phyloP scores from a whole-genome alignment of 768 basidiomycete genomes.

The Heimioporus sp. region DNA sequence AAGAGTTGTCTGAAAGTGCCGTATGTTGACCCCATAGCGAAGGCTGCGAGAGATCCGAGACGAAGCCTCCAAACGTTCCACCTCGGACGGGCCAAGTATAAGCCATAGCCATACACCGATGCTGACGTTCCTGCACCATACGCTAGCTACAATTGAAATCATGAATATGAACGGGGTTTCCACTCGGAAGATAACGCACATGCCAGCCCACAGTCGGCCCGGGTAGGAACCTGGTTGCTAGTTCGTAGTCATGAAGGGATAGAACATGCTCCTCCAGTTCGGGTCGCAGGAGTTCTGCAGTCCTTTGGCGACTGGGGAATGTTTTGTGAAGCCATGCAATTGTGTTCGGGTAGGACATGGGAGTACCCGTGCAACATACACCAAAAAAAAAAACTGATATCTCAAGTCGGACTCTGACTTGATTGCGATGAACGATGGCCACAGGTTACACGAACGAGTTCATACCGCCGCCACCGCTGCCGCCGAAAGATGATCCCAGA shows the following conservation, averaged over 20 bases:
- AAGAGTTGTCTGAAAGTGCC: conserved; percentile 31
- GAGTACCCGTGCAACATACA: not conserved
- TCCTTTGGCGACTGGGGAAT: conserved; percentile 41
- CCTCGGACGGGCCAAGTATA: conserved; percentile 25
- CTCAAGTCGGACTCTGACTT: not conserved
- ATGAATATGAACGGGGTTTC: not conserved
- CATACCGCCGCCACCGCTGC: conserved; percentile 10
- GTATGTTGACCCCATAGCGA: conserved; percentile 29
- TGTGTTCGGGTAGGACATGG: conserved; percentile 27
- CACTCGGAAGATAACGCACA: conserved; percentile 30
- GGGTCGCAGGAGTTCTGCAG: conserved; percentile 29
- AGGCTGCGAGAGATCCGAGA: conserved; percentile 23
- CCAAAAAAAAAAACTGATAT: not conserved
- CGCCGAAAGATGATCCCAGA: conserved; percentile 19
- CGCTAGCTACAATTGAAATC: conserved; percentile 10
- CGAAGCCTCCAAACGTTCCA: conserved; percentile 26
- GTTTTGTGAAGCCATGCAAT: conserved; percentile 41
- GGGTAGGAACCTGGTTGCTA: conserved; percentile 53
- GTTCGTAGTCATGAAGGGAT: conserved; percentile 51
- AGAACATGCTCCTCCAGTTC: conserved; percentile 29
- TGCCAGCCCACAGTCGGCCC: conserved; percentile 44
- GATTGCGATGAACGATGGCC: conserved; percentile 8
- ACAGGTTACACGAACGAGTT: not conserved
- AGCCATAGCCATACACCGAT: conserved; percentile 25
- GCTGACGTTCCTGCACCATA: conserved; percentile 25